A percentile compares a stretch with the other conserved stretches of the same genome.
phyloP scores from a whole-genome alignment of 495 filamentous ascomycete species.

The Pseudomonodictys pantanalensis region DNA sequence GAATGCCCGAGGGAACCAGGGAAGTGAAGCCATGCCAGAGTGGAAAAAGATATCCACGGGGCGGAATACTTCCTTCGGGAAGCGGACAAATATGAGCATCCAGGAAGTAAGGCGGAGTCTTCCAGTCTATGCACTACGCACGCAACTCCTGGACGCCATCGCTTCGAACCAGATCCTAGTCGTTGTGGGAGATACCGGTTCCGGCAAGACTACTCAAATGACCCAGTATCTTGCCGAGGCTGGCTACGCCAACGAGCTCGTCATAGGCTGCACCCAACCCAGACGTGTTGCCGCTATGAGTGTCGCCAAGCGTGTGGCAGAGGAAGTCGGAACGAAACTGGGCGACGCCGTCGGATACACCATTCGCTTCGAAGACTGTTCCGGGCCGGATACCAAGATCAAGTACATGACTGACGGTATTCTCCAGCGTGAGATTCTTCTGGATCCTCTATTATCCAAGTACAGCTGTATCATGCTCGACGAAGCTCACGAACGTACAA shows the following conservation, averaged over 20 bases:
- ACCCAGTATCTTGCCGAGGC: conserved; percentile 93
- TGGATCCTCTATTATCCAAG: conserved; percentile 80
- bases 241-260: conserved; percentile 81
- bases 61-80: conserved; percentile 80
- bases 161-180: conserved; percentile 85
- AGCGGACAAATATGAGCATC: conserved; percentile 85
- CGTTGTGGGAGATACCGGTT: conserved; percentile 95
- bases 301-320: conserved; percentile 92
- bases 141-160: conserved; percentile 84
- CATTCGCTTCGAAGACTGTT: conserved; percentile 95
- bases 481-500: conserved; percentile 96
- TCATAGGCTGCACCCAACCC: conserved; percentile 97
- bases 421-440: conserved; percentile 88
- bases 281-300: conserved; percentile 96
- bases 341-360: conserved; percentile 96
- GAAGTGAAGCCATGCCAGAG: conserved; percentile 73
- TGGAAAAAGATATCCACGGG: conserved; percentile 86
- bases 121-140: conserved; percentile 86
- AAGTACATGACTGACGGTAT: conserved; percentile 99
- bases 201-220: conserved; percentile 93
- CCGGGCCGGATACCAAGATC: conserved; percentile 84
- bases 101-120: conserved; percentile 90
- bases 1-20: conserved; percentile 53
- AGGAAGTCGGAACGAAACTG: conserved; percentile 89
- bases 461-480: conserved; percentile 98